A percentile compares a stretch with the other conserved stretches of the same genome.
Conservation (phyloP, 2,329 filamentous ascomycete genomes). For the Pseudogymnoascus sp. region DNA sequence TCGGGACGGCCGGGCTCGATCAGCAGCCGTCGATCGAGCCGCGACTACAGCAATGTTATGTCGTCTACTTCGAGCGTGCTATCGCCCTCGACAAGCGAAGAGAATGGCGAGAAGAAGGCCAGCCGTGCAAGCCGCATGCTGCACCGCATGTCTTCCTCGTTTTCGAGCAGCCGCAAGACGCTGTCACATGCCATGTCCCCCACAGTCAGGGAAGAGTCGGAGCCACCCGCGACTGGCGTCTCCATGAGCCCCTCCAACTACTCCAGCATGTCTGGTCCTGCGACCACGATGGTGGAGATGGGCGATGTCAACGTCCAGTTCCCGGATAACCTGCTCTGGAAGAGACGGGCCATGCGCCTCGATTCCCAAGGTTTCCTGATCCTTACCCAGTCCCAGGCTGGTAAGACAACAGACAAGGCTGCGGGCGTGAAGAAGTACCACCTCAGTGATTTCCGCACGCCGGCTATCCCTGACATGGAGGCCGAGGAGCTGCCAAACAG, state of each 20-base stretch:
- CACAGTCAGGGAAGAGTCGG: conserved; percentile 32
- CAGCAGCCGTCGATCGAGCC: conserved; percentile 43
- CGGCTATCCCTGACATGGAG: conserved; percentile 81
- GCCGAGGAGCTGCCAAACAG: conserved; percentile 89
- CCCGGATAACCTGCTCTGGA: conserved; percentile 93
- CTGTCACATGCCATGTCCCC: conserved; percentile 28
- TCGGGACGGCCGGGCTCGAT: conserved; percentile 52
- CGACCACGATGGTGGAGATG: conserved; percentile 21
- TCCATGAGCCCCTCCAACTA: conserved; percentile 16
- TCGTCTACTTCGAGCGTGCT: conserved; percentile 32
- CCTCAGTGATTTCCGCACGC: conserved; percentile 71
- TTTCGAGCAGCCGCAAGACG: conserved; percentile 35
- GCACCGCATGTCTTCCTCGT: conserved; percentile 56
- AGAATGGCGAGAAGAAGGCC: conserved; percentile 47
- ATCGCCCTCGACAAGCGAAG: conserved; percentile 36
- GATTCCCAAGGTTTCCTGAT: conserved; percentile 78
- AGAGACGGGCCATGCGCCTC: conserved; percentile 79
- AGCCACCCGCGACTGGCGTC: conserved; percentile 19
- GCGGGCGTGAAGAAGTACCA: conserved; percentile 69
- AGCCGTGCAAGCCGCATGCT: conserved; percentile 41
- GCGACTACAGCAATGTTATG: conserved; percentile 21
- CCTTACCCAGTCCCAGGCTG: conserved; percentile 54
- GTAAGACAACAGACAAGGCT: conserved; percentile 33
- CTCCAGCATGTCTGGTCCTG: conserved; percentile 36
- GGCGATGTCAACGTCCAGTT: conserved; percentile 96